phyloP scores from a whole-genome alignment of 2,329 filamentous ascomycete species.

The Rachicladosporium sp. region DNA sequence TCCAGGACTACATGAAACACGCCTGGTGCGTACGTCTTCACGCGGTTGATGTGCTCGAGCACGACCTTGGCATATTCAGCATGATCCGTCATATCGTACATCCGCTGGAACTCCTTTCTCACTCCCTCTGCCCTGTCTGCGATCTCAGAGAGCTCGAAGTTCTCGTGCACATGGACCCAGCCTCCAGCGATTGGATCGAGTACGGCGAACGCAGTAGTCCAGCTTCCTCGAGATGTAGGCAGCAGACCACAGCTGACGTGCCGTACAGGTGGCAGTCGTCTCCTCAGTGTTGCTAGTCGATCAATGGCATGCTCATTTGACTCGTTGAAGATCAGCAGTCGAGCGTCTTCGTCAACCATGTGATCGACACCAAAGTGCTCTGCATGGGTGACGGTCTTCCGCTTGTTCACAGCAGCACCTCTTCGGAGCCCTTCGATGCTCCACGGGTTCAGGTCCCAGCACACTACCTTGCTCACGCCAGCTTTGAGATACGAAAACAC shows the following conservation, averaged over 20 bases:
- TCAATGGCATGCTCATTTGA: constrained; percentile 26
- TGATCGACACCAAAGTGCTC: background rate
- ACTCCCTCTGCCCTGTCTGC: constrained; percentile 32
- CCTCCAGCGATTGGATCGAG: constrained; percentile 36
- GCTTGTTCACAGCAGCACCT: constrained; percentile 30
- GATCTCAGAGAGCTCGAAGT: constrained; percentile 38
- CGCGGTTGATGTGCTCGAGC: constrained; percentile 35
- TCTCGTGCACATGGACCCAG: constrained; percentile 51
- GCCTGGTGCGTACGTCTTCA: constrained; percentile 51
- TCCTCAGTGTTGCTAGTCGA: constrained; percentile 10
- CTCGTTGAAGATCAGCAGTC: constrained; percentile 30
- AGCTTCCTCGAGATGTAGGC: constrained; percentile 38
- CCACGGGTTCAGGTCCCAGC: constrained; percentile 73
- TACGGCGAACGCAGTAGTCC: constrained; percentile 36
- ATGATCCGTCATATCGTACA: constrained; percentile 11
- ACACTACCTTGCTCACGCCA: constrained; percentile 57
- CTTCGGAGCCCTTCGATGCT: constrained; percentile 32
- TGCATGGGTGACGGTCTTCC: constrained; percentile 14
- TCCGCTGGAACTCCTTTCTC: constrained; percentile 16
- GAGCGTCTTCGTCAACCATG: constrained; percentile 3
- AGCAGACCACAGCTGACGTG: constrained; percentile 50
- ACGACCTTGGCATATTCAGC: constrained; percentile 4
- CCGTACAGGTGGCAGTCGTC: constrained; percentile 28
- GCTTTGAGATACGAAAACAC: constrained; percentile 67
- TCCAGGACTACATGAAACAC: constrained; percentile 52